phyloP scores from a whole-genome alignment of 1,139 yeast species.

The Wickerhamiella infanticola region DNA sequence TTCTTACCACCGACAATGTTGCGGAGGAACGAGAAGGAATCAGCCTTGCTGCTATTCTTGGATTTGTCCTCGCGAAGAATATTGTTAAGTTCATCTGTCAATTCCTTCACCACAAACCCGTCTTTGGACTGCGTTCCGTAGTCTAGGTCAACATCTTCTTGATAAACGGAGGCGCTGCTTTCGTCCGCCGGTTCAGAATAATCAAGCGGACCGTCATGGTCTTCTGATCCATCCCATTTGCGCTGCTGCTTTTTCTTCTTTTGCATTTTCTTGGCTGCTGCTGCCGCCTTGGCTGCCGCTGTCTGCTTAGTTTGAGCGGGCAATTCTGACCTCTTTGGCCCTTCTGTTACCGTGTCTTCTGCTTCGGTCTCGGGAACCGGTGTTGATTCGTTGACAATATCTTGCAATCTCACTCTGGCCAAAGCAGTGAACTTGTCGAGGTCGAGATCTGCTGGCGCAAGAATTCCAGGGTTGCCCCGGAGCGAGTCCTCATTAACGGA shows the following conservation, averaged over 20 bases:
- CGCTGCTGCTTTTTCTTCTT: constrained; percentile 21
- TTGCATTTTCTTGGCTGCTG: constrained; percentile 24
- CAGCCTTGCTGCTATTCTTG: constrained; percentile 14
- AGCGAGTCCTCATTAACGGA: constrained; percentile 19
- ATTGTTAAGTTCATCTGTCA: constrained; percentile 32
- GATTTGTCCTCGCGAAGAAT: constrained; percentile 21
- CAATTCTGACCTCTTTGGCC: constrained; percentile 5
- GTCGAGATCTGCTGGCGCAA: constrained; percentile 14
- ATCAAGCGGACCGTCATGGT: constrained; percentile 18
- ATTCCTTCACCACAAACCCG: constrained; percentile 38
- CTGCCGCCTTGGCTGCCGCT: constrained; percentile 14
- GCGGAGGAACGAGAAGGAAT: constrained; percentile 39
- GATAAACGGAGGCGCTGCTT: constrained; percentile 23
- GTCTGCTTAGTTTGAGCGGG: background rate
- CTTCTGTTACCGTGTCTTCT: constrained; percentile 22
- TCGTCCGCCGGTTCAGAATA: constrained; percentile 9
- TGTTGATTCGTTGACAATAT: constrained; percentile 13
- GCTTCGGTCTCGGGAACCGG: background rate
- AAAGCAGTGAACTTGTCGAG: constrained; percentile 21
- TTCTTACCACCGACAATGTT: constrained; percentile 49
- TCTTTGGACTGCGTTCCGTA: constrained; percentile 33
- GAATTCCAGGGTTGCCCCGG: constrained; percentile 10
- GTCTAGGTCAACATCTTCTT: constrained; percentile 31
- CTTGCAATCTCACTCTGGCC: constrained; percentile 21
- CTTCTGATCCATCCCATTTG: constrained; percentile 33